Evolutionary conservation across 1,284 basidiomycete species (phyloP).

Genomic region (Pseudozyma hubeiensis): DNA sequence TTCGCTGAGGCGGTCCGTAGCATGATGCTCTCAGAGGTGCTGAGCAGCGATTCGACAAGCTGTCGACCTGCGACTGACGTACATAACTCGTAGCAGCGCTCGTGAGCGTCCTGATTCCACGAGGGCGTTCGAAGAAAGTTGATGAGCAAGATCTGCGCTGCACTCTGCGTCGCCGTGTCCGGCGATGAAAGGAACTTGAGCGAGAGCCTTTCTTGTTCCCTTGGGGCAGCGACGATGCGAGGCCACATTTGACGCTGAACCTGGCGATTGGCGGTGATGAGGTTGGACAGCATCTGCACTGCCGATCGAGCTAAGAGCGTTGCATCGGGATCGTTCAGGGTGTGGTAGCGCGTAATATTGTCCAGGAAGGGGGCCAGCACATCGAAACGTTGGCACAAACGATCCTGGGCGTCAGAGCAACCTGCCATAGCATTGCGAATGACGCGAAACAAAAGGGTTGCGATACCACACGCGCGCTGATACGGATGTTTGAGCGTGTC

Average conservation of each 20-base stretch:
- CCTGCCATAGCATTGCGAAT: constrained; percentile 34
- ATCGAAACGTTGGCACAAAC: constrained; percentile 12
- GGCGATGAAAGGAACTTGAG: constrained; percentile 40
- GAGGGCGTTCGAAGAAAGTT: constrained; percentile 19
- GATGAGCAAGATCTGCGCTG: constrained; percentile 44
- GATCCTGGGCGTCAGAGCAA: constrained; percentile 21
- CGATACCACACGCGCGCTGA: constrained; percentile 10
- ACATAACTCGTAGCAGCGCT: constrained; percentile 29
- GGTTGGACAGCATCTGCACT: constrained; percentile 48
- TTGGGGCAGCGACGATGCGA: constrained; percentile 17
- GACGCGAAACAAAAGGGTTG: constrained; percentile 15
- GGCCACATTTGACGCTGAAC: constrained; percentile 37
- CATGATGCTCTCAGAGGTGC: constrained; percentile 41
- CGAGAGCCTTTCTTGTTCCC: constrained; percentile 16
- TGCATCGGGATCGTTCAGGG: constrained; percentile 33
- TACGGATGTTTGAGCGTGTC: constrained; percentile 10
- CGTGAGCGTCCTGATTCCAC: background rate
- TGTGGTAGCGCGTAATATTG: constrained; percentile 35
- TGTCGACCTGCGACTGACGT: constrained; percentile 13
- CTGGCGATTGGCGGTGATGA: constrained; percentile 33
- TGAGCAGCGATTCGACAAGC: constrained; percentile 28
- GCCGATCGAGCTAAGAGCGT: constrained; percentile 25
- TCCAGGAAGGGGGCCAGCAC: constrained; percentile 19
- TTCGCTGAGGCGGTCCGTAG: constrained; percentile 16
- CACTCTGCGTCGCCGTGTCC: constrained; percentile 36